These are phyloP conservation scores for Suillus placidus DNA, from an alignment of 768 basidiomycete species.

Conservation along the genomic window DNA sequence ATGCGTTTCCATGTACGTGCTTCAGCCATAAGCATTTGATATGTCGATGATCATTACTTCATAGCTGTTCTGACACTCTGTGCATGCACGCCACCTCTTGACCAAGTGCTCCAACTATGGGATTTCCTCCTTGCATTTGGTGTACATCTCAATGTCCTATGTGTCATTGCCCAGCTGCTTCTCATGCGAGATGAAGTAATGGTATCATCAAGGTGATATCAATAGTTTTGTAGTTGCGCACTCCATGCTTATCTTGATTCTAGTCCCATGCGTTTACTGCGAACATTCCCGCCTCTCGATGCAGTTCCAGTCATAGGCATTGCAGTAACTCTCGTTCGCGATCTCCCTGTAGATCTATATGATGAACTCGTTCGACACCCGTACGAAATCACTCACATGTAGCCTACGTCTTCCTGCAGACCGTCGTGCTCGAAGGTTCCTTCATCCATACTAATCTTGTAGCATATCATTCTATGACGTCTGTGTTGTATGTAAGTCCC, in stretches of 20 bases:
- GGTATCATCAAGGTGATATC: conserved; percentile 74
- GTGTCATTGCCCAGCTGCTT: conserved; percentile 93
- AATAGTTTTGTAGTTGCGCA: not conserved
- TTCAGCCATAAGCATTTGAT: conserved; percentile 1
- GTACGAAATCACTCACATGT: conserved; percentile 50
- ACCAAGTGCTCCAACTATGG: conserved; percentile 94
- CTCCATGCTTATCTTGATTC: conserved; percentile 8
- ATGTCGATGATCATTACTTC: conserved; percentile 8
- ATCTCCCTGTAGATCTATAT: conserved; percentile 84
- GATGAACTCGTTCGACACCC: conserved; percentile 90
- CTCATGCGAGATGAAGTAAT: conserved; percentile 92
- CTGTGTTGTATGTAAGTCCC: conserved; percentile 21
- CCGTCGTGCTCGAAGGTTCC: conserved; percentile 11
- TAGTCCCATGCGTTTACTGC: conserved; percentile 93
- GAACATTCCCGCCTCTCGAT: conserved; percentile 92
- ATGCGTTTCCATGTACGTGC: conserved; percentile 92
- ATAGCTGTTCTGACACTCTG: conserved; percentile 91
- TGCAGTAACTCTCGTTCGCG: conserved; percentile 91
- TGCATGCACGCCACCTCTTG: conserved; percentile 94
- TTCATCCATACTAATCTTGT: conserved; percentile 20
- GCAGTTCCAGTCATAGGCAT: conserved; percentile 88
- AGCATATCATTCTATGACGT: conserved; percentile 22
- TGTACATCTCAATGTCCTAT: conserved; percentile 93
- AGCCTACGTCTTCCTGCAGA: conserved; percentile 1
- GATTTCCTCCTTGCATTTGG: conserved; percentile 97